phyloP scores from a whole-genome alignment of 169 alveolate genomes.

The Plasmodium inui region DNA sequence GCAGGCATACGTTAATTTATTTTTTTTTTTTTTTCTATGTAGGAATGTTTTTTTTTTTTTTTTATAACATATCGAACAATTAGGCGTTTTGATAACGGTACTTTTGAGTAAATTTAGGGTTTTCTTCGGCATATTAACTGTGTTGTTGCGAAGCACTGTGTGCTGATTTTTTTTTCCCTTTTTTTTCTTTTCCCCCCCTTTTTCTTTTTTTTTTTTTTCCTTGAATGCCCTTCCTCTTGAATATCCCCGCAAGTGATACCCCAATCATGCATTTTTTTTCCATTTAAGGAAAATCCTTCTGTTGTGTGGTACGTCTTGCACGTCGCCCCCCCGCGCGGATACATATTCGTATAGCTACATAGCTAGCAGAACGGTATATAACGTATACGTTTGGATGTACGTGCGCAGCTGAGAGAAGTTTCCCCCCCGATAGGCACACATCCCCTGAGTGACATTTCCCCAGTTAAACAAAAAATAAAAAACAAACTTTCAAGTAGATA shows the following conservation, averaged over 20 bases:
- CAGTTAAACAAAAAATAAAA: neutral
- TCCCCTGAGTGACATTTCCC: neutral
- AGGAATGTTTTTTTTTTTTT: neutral
- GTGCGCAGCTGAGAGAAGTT: neutral
- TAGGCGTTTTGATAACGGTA: neutral
- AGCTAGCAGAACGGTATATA: neutral
- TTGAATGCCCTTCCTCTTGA: neutral
- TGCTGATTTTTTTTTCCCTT: neutral
- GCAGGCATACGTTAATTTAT: neutral
- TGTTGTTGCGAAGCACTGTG: neutral
- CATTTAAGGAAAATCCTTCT: neutral
- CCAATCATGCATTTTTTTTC: neutral
- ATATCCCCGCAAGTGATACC: neutral
- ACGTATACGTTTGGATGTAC: neutral
- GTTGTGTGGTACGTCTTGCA: neutral
- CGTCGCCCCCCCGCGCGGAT: neutral
- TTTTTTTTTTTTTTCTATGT: neutral
- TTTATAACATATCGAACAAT: neutral
- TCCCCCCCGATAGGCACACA: neutral
- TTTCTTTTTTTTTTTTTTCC: neutral
- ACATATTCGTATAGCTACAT: neutral
- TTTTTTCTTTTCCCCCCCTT: neutral
- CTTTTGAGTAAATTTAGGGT: neutral
- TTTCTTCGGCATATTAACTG: neutral
- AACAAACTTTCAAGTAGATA: neutral